phyloP scores from a whole-genome alignment of 768 basidiomycete species.

The Royoungia palumana region DNA sequence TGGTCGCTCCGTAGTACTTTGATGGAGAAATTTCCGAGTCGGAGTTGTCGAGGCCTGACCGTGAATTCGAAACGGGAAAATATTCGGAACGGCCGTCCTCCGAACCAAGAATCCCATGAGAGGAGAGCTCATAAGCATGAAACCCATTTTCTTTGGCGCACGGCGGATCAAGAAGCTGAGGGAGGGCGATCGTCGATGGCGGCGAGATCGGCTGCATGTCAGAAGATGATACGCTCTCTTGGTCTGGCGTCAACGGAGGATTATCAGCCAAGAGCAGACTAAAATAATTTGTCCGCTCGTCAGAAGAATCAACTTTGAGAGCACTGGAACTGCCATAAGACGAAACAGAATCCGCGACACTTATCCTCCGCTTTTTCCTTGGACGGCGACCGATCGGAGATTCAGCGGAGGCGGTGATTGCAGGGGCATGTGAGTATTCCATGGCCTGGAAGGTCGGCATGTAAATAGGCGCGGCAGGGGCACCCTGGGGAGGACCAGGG shows the following conservation, averaged over 20 bases:
- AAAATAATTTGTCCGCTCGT: conserved; percentile 17
- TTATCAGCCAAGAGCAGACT: conserved; percentile 27
- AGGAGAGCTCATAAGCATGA: conserved; percentile 27
- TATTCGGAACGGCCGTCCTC: conserved; percentile 31
- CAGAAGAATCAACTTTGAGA: conserved; percentile 23
- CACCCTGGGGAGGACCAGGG: conserved; percentile 25
- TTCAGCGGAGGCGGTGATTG: conserved; percentile 30
- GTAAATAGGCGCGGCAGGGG: conserved; percentile 32
- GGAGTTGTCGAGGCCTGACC: conserved; percentile 32
- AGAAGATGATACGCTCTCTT: conserved; percentile 31
- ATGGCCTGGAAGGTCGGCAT: conserved; percentile 41
- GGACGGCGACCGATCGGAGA: conserved; percentile 28
- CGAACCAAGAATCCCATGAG: conserved; percentile 13
- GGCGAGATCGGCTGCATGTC: conserved; percentile 34
- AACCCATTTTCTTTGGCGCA: conserved; percentile 21
- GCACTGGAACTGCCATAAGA: conserved; percentile 31
- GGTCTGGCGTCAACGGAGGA: conserved; percentile 32
- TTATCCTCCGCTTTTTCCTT: conserved; percentile 36
- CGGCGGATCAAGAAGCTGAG: conserved; percentile 27
- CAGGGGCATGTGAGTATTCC: conserved; percentile 35
- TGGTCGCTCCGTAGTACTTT: conserved; percentile 16
- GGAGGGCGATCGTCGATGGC: conserved; percentile 25
- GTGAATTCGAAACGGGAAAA: conserved; percentile 35
- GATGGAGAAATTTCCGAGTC: conserved; percentile 24
- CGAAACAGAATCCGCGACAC: conserved; percentile 34